These are phyloP conservation scores for Pythium folliculosum DNA, from an alignment of 352 stramenopile species.

Conservation along the genomic window DNA sequence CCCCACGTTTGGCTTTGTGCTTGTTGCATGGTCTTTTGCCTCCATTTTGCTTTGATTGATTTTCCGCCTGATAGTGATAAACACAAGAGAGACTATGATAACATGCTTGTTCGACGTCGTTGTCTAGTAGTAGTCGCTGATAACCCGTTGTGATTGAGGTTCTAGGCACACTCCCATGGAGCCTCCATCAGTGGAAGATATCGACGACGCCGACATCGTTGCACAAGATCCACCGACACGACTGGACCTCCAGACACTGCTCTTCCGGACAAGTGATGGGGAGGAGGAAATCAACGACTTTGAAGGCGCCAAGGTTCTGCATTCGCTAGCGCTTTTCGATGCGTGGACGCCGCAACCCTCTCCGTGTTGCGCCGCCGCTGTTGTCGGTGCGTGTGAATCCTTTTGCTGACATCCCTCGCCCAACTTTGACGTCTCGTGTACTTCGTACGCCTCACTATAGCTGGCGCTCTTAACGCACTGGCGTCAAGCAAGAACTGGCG, in stretches of 20 bases:
- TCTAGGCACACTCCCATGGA: not conserved
- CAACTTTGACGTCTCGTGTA: not conserved
- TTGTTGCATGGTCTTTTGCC: conserved; percentile 18
- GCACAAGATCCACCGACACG: not conserved
- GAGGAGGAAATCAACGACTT: not conserved
- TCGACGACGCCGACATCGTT: not conserved
- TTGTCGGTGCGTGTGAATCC: conserved; percentile 31
- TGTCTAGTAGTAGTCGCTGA: not conserved
- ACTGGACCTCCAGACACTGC: not conserved
- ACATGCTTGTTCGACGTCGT: not conserved
- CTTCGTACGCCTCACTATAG: conserved; percentile 17
- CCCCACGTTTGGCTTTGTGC: conserved; percentile 14
- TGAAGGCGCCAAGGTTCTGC: not conserved
- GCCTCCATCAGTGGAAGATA: not conserved
- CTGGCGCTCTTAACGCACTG: conserved; percentile 57
- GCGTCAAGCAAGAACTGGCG: conserved; percentile 16
- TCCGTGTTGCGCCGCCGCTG: conserved; percentile 67
- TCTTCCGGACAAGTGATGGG: not conserved
- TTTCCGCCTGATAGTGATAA: conserved; percentile 16
- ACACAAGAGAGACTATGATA: conserved; percentile 17
- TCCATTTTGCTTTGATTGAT: conserved; percentile 17
- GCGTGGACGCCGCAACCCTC: conserved; percentile 65
- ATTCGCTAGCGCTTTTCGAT: conserved; percentile 28
- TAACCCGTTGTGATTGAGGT: not conserved
- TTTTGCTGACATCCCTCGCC: not conserved